phyloP scores from a whole-genome alignment of 2,329 filamentous ascomycete genomes.

The Aspergillus fumigatus region DNA sequence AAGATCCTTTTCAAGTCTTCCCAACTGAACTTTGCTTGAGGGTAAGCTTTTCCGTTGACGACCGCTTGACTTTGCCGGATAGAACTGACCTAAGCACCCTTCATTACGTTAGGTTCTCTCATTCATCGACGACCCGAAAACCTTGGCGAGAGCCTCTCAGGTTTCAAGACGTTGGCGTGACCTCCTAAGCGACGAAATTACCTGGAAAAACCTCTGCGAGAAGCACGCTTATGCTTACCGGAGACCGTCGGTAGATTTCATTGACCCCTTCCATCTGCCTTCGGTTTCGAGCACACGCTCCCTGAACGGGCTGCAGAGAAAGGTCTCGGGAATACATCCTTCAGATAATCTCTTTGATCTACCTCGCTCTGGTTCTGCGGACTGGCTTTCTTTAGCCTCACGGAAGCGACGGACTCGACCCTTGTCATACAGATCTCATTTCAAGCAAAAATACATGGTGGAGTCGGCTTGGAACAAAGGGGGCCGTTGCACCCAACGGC shows the following conservation, averaged over 20 bases:
- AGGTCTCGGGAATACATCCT: conserved; percentile 28
- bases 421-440: conserved; percentile 89
- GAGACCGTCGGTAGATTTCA: conserved; percentile 45
- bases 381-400: conserved; percentile 29
- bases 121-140: conserved; percentile 95
- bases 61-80: neutral
- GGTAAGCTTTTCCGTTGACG: conserved; percentile 48
- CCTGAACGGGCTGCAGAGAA: conserved; percentile 20
- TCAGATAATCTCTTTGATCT: conserved; percentile 48
- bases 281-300: conserved; percentile 17
- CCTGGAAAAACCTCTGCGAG: conserved; percentile 95
- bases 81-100: conserved; percentile 10
- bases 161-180: conserved; percentile 95
- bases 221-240: conserved; percentile 94
- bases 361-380: conserved; percentile 31
- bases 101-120: conserved; percentile 66
- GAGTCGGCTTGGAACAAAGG: conserved; percentile 95
- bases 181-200: conserved; percentile 90
- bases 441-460: conserved; percentile 95
- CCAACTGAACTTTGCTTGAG: conserved; percentile 89
- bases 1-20: conserved; percentile 88
- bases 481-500: conserved; percentile 73
- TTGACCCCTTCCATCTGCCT: conserved; percentile 32
- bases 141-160: conserved; percentile 86
- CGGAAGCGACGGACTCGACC: conserved; percentile 56